Percentiles rank a stretch among this genome's conserved stretches.
Conservation (phyloP, 1,139 yeast species). For the Saccharomyces hybrid region DNA sequence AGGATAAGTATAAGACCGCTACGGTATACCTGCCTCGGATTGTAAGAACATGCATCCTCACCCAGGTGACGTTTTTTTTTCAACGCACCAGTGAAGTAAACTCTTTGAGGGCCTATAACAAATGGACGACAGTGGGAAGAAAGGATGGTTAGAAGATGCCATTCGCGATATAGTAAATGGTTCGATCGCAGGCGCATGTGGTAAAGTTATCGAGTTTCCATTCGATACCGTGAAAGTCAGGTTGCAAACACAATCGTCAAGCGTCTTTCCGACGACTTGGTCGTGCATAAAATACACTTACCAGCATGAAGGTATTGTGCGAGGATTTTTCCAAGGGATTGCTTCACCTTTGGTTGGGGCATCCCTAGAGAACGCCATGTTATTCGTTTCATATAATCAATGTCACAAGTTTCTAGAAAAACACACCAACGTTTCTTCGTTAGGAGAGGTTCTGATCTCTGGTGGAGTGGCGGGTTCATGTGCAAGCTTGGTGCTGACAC, state of each 20-base stretch:
- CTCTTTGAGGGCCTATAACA: not conserved
- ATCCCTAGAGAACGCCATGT: slow-evolving; percentile 71
- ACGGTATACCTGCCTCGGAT: not conserved
- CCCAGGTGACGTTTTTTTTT: not conserved
- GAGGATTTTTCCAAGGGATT: slow-evolving; percentile 61
- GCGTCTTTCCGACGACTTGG: slow-evolving; percentile 30
- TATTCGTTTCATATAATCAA: slow-evolving; percentile 56
- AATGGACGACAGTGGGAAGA: not conserved
- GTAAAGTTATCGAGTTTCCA: slow-evolving; percentile 83
- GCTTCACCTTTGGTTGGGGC: slow-evolving; percentile 83
- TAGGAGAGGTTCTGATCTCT: slow-evolving; percentile 44
- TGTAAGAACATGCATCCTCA: too few species aligned
- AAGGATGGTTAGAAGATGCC: slow-evolving; percentile 9
- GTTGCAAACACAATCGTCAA: slow-evolving; percentile 61
- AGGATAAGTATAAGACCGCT: not conserved
- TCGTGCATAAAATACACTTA: slow-evolving; percentile 55
- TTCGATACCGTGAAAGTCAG: slow-evolving; percentile 90
- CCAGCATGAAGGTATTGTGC: slow-evolving; percentile 53
- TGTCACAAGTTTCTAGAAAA: slow-evolving; percentile 34
- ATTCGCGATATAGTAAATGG: slow-evolving; percentile 28
- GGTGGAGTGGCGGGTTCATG: slow-evolving; percentile 81
- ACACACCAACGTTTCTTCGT: slow-evolving; percentile 31
- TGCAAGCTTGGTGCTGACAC: slow-evolving; percentile 81
- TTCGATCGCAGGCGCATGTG: slow-evolving; percentile 64
- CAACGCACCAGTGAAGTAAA: not conserved